Conservation (phyloP, 768 basidiomycete species). For the Termitomyces sp. region DNA sequence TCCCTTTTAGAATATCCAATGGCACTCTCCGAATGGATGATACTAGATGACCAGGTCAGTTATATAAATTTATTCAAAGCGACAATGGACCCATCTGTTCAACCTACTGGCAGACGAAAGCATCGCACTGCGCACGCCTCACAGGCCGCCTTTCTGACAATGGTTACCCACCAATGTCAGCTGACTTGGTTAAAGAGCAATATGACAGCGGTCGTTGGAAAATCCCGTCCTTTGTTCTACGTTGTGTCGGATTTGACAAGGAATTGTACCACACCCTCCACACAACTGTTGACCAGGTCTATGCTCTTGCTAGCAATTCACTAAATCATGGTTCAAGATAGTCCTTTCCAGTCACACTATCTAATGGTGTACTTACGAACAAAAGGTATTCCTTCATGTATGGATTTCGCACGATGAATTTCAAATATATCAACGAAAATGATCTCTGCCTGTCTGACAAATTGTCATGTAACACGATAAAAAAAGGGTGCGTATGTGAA, state of each 20-base stretch:
- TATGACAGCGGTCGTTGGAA: constrained; percentile 21
- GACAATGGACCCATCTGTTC: not conserved
- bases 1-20: constrained; percentile 18
- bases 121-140: constrained; percentile 16
- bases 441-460: not conserved
- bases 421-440: not conserved
- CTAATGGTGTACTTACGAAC: too few relatives aligned
- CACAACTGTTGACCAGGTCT: not conserved
- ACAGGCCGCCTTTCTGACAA: constrained; percentile 2
- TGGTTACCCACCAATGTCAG: constrained; percentile 5
- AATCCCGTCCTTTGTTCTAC: constrained; percentile 20
- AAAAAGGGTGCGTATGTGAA: too few relatives aligned
- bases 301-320: not conserved
- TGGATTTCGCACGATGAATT: too few relatives aligned
- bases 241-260: constrained; percentile 21
- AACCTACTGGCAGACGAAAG: constrained; percentile 13
- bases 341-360: too few relatives aligned
- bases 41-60: constrained; percentile 22
- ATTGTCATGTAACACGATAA: too few relatives aligned
- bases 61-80: not conserved
- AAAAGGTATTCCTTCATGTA: too few relatives aligned
- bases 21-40: constrained; percentile 24
- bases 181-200: constrained; percentile 12
- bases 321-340: too few relatives aligned
- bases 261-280: constrained; percentile 10